phyloP scores from a whole-genome alignment of 306 rosid species.

The Macrotyloma uniflorum region DNA sequence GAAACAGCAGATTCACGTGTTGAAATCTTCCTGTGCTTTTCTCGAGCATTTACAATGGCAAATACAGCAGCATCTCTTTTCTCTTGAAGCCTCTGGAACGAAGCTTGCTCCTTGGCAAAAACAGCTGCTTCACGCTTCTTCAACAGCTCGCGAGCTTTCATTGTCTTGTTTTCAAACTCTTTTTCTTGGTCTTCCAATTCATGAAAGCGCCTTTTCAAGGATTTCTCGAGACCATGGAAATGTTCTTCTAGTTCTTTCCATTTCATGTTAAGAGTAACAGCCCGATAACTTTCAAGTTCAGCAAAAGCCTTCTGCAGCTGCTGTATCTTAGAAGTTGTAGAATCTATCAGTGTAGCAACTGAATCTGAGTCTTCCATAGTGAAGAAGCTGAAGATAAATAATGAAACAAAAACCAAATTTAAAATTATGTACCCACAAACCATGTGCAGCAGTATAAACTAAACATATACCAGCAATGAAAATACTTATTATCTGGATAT shows the following conservation, averaged over 20 bases:
- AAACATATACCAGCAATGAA: neutral
- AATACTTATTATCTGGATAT: neutral
- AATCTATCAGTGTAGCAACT: slow-evolving; percentile 76
- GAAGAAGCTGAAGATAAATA: slow-evolving; percentile 55
- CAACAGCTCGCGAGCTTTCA: slow-evolving; percentile 66
- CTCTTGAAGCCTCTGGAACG: slow-evolving; percentile 80
- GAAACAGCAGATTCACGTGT: slow-evolving; percentile 52
- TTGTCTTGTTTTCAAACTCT: slow-evolving; percentile 74
- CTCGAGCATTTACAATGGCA: slow-evolving; percentile 72
- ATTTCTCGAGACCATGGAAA: slow-evolving; percentile 95
- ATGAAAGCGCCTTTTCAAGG: slow-evolving; percentile 96
- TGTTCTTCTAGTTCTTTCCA: slow-evolving; percentile 99
- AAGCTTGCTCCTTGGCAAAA: slow-evolving; percentile 77
- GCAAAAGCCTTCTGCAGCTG: slow-evolving; percentile 99
- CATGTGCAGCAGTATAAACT: neutral
- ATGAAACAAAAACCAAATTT: slow-evolving; percentile 13
- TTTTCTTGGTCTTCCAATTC: slow-evolving; percentile 97
- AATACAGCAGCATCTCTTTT: slow-evolving; percentile 84
- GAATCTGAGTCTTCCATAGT: slow-evolving; percentile 82
- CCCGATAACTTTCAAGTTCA: slow-evolving; percentile 95
- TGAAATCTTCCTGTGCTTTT: slow-evolving; percentile 74
- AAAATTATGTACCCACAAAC: neutral
- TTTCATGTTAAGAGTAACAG: slow-evolving; percentile 84
- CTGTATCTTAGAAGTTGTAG: slow-evolving; percentile 87
- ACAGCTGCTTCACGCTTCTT: slow-evolving; percentile 75